Evolutionary conservation across 306 rosid genomes (phyloP), one percentile per base, ranked within the genome.

Genomic region (Vachellia collinsii): DNA sequence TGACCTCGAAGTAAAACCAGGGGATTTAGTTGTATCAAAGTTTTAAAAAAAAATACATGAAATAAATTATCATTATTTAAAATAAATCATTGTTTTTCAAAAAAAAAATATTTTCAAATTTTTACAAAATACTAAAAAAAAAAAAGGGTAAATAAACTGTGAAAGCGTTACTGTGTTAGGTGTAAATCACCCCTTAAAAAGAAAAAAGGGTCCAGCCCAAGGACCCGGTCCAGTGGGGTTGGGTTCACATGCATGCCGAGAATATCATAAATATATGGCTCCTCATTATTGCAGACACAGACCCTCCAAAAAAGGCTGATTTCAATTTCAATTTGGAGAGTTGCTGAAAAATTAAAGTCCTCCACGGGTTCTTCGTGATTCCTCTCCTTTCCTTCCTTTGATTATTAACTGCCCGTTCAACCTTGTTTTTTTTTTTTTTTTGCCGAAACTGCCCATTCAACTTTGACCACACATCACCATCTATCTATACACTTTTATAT

Each of bases 351-450:
- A 79, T 89, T 63, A 91, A 87, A 79, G 78, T 54, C 81, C 79
- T 84, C 83, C 98, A 92, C 98, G 97, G 97, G 92, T 79, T 81
- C 29, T 90, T 78, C 91, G 83, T 92, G 92, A 77, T 78, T 83
- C 82, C 82, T 65, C 77, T 46, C 65, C 68, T 70, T 47, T 78
- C 63, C 23, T 23, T 72, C 51, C 73, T 80, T 61, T 38, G 14
- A 39, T 70, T 42, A 58, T 47, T 14, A 65, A 65, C 12, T 50
- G n/a, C 8, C 25, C 3, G 5, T 20, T 56, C 62, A 56, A 56
- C 20, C 8, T 56, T 56, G 29, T n/a, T n/a, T n/a, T n/a, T n/a
- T n/a, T n/a, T n/a, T n/a, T n/a, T n/a, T n/a, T n/a, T n/a, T n/a
- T n/a, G n/a, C n/a, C n/a, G n/a, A n/a, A 65, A 65, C 12, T 50